Evolutionary conservation across 805 yeast species (phyloP), one percentile per base, ranked within the genome.

Genomic region (Middelhovenomyces tepae): DNA sequence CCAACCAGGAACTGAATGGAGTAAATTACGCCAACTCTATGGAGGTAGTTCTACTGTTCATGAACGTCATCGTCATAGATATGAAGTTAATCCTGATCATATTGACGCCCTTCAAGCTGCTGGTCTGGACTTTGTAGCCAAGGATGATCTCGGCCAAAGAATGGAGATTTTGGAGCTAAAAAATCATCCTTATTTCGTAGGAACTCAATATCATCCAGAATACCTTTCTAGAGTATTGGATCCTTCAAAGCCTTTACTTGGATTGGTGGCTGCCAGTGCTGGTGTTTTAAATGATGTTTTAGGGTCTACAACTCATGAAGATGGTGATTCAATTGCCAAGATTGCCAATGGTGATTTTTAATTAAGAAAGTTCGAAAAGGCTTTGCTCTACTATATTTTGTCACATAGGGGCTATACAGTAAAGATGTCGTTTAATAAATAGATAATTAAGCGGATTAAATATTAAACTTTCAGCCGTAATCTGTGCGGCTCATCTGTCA

Each of bases 1-100:
- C 69, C 77, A 73, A 50, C 63, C 63, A 11, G 74, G 67, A 42
- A 61, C 82, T 30, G 78, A 78, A 43, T 65, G 76, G 72, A 72
- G 84, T 30, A 69, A 65, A 43, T 73, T 91, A 50, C 75, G 82
- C 59, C 71, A 74, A 60, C 67, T 89, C 35, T 89, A 89, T 57
- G 93, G 91, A 37, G 75, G 72, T 38, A 67, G 69, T 18, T 69
- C 65, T 2, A 63, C 69, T 28, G 87, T 86, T 32, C 67, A 67
- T 40, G 99, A 91, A 67, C 83, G 99, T 71, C 99, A 91, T 60
- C 81, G 99, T 67, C 99, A 91, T 62, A 78, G 99, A 65, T 91
- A 91, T 59, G 99, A 91, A 62, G 83, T 91, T 49, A 89, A 87
- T 62, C 99, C 98, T 10, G 73, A 71, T 43, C 66, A 83, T 47